Evolutionary conservation across 345 rosid species (phyloP), one percentile per base, ranked within the genome.

Genomic region (Eucalyptus pauciflora): DNA sequence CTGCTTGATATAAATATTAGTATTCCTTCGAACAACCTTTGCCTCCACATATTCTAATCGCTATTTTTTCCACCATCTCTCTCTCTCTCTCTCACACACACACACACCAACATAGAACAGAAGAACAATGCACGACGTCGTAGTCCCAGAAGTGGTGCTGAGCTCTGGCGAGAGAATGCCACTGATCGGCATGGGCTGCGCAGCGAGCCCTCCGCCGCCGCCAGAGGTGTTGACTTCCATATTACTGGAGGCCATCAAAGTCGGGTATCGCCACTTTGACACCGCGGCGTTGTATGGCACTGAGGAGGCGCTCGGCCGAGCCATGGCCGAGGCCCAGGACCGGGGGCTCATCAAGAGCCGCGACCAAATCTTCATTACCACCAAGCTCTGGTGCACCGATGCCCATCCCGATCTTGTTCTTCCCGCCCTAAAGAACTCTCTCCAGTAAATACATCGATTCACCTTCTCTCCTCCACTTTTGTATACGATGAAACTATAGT

Each of bases 231-330:
- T 93, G 45, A 91, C 90, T 80, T 24, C 37, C 45, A 86, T 92
- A 7, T 58, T 94, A 24, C 48, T 94, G 1, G 91, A 92, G 8
- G 94, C 95, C 5, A 94, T 95, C 81, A 90, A 88, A 89, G 88
- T 90, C 5, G 96, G 99, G 12, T 96, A 93, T 88, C 90, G 97
- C 49, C 99, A 96, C 87, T 96, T 96, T 27, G 97, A 97, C 88
- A 97, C 96, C 0, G 95, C 98, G 7, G 86, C 93, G 2, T 15
- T 88, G 17, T 96, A 95, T 76, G 90, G 81, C 4, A 83, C 96
- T 2, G 96, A 96, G 91, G 91, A 94, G 85, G 86, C 94, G 2
- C 89, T 95, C 3, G 97, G 96, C 1, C 92, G 90, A 85, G 97
- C 96, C 11, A 29, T 96, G 5, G 85, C 85, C 2, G 95, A 93